phyloP scores from a whole-genome alignment of 164 flowering plant genomes.

The Macadamia tetraphylla region DNA sequence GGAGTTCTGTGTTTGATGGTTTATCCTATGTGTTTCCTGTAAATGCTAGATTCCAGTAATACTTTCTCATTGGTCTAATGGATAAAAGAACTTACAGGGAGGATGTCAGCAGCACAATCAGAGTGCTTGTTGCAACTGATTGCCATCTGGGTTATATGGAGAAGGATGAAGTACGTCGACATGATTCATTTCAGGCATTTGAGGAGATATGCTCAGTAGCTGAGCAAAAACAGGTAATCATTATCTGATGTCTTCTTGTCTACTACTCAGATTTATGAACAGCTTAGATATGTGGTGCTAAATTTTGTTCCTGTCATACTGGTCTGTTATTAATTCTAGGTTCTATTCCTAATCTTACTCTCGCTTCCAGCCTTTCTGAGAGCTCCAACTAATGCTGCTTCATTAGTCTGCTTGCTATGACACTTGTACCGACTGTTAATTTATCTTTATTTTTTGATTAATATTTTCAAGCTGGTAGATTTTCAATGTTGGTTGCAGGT shows the following conservation, averaged over 20 bases:
- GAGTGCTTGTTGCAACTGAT: constrained; percentile 95
- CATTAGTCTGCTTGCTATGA: not conserved
- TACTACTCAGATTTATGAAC: not conserved
- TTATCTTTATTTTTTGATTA: too few relatives aligned
- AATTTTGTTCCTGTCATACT: too few relatives aligned
- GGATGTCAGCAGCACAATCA: constrained; percentile 52
- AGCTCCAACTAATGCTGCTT: too few relatives aligned
- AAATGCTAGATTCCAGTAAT: not conserved
- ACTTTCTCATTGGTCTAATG: not conserved
- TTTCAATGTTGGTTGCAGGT: constrained; percentile 45
- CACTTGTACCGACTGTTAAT: not conserved
- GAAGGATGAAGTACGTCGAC: constrained; percentile 89
- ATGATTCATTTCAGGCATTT: constrained; percentile 91
- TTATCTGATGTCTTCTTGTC: not conserved
- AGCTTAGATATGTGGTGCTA: too few relatives aligned
- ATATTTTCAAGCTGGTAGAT: not conserved
- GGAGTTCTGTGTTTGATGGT: too few relatives aligned
- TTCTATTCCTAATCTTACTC: not conserved
- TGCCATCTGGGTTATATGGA: constrained; percentile 98
- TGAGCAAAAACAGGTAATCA: constrained; percentile 64
- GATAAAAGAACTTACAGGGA: constrained; percentile 41
- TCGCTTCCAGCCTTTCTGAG: not conserved
- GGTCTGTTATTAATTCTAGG: not conserved
- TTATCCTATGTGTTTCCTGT: too few relatives aligned
- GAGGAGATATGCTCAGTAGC: constrained; percentile 98